Conservation (phyloP, 805 yeast genomes). For the Pichia exigua region DNA sequence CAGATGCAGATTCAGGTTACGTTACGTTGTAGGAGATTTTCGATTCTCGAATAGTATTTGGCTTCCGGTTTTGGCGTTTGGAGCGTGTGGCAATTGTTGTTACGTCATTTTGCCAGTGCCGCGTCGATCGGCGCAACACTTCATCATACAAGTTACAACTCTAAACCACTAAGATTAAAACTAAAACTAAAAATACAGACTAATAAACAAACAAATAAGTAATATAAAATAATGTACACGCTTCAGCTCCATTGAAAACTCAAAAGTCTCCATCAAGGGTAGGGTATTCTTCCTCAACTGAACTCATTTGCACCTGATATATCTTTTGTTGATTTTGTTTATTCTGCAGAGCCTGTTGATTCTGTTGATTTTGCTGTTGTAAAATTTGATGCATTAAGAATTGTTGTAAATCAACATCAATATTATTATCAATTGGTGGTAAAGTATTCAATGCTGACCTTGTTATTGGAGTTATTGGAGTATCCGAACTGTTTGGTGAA, state of each 20-base stretch:
- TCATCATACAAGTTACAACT: no score
- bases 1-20: no score
- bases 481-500: not conserved
- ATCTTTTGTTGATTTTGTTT: not conserved
- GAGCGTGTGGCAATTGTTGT: no score
- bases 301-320: not conserved
- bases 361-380: not conserved
- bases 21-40: no score
- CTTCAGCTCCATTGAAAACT: not conserved
- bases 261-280: conserved; percentile 13
- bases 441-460: not conserved
- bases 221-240: not conserved
- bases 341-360: not conserved
- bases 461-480: not conserved
- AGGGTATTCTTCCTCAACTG: conserved; percentile 13
- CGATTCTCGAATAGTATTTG: no score
- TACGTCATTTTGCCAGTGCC: no score
- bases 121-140: not conserved
- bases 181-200: not conserved
- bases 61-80: no score
- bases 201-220: not conserved
- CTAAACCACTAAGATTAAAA: no score
- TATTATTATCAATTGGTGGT: not conserved
- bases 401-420: not conserved
- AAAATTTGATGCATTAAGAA: not conserved